Evolutionary conservation across 148 eudicot genomes (phyloP).

Genomic region (Rhododendron simsii): DNA sequence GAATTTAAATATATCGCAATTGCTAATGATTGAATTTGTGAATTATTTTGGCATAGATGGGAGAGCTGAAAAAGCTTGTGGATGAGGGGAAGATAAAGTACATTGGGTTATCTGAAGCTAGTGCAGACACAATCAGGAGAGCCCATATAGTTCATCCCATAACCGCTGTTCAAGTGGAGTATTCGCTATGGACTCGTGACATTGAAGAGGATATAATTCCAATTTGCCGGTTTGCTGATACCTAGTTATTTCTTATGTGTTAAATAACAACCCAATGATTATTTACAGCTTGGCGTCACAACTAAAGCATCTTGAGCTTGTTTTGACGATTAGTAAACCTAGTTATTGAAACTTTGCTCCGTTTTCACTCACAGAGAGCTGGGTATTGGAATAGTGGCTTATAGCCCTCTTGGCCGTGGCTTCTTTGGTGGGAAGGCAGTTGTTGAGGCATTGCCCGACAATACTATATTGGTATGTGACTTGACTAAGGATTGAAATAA

Average conservation of each 20-base stretch:
- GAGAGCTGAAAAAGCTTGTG: slow-evolving; percentile 52
- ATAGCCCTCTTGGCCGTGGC: slow-evolving; percentile 26
- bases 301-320: background rate
- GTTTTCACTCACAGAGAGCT: slow-evolving; percentile 3
- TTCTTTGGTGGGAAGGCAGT: slow-evolving; percentile 13
- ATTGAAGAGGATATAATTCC: slow-evolving; percentile 26
- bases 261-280: background rate
- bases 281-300: background rate
- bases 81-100: slow-evolving; percentile 56
- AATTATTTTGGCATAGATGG: slow-evolving; percentile 26
- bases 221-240: slow-evolving; percentile 13
- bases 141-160: slow-evolving; percentile 55
- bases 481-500: background rate
- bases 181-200: slow-evolving; percentile 24
- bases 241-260: background rate
- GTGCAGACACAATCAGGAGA: slow-evolving; percentile 37
- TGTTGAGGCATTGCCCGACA: background rate
- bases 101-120: slow-evolving; percentile 52
- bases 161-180: slow-evolving; percentile 33
- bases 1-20: background rate
- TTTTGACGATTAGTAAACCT: background rate
- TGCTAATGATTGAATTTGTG: background rate
- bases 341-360: background rate
- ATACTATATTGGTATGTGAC: background rate
- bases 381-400: slow-evolving; percentile 25